Evolutionary conservation across 2,329 filamentous ascomycete genomes (phyloP), one percentile per base, ranked within the genome.

Genomic region (Clonostachys sp.): DNA sequence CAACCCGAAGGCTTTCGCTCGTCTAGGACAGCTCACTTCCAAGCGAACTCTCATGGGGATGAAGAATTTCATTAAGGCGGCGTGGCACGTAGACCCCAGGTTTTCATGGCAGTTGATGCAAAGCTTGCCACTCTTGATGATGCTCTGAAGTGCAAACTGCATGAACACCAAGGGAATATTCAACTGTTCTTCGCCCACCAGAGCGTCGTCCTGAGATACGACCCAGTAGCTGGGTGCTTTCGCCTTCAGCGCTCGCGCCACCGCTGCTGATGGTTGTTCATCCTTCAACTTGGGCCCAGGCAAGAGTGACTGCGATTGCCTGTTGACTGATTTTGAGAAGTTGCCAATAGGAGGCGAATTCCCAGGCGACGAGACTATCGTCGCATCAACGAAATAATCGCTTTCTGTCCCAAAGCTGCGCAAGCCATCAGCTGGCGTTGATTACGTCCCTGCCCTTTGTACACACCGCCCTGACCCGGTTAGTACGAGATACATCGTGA

Each of bases 61-160:
- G 8, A 30, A 30, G 24, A 8, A 8, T 30, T 30, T 30, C 9
- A 30, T 30, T 9, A 10, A 30, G 9, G 2, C 3, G 24, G 24
- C 24, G 24, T 10, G 24, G 24, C 24, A 10, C 9, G 24, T 9
- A 30, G 24, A 10, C 24, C 24, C 64, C 35, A 89, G 76, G 54
- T 77, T 84, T 54, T 79, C 78, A 63, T 95, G 88, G 58, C 91
- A 96, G 20, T 91, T 83, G 47, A 95, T 77, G 63, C 91, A 96
- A 63, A 92, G 95, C 46, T 94, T 84, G 0, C 88, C 90, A 61
- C 89, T 96, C 49, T 82, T 84, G 8, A 87, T 78, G 50, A 96
- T 82, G 57, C 91, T 87, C 2, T 85, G 83, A 30, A 95, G 71
- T 0, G 83, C 75, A 55, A 91, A 94, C 53, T 95, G 87, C 75